phyloP scores from a whole-genome alignment of 495 filamentous ascomycete genomes.

The Aspergillus affinis region DNA sequence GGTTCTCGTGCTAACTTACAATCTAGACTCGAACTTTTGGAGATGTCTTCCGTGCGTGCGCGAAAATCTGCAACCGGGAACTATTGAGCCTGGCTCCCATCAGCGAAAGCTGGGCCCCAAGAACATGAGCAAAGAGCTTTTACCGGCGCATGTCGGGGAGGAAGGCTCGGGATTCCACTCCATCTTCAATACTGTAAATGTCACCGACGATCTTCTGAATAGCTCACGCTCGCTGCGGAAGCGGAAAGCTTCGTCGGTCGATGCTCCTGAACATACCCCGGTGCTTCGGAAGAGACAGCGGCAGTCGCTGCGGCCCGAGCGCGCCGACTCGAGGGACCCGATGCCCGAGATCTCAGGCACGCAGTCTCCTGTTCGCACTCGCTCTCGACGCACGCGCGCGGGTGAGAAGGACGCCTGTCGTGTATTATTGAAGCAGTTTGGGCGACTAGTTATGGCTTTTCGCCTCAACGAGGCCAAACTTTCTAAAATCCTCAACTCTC shows the following conservation, averaged over 20 bases:
- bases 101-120: constrained; percentile 45
- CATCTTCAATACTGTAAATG: constrained; percentile 73
- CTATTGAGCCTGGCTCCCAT: constrained; percentile 39
- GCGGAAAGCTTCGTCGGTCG: constrained; percentile 66
- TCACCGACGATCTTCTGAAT: constrained; percentile 80
- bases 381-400: constrained; percentile 39
- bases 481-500: constrained; percentile 52
- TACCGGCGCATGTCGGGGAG: constrained; percentile 68
- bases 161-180: constrained; percentile 80
- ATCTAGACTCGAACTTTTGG: constrained; percentile 58
- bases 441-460: constrained; percentile 58
- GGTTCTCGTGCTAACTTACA: constrained; percentile 22
- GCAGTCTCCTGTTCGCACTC: constrained; percentile 31
- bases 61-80: constrained; percentile 59
- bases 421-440: constrained; percentile 34
- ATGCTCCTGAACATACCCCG: constrained; percentile 51
- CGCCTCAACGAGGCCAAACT: constrained; percentile 60
- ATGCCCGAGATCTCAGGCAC: constrained; percentile 23
- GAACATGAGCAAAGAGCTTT: constrained; percentile 68
- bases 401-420: constrained; percentile 38
- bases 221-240: constrained; percentile 85
- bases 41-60: constrained; percentile 74
- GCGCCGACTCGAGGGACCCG: constrained; percentile 19
- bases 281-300: constrained; percentile 48
- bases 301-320: constrained; percentile 32